Evolutionary conservation across 2,329 filamentous ascomycete species (phyloP), one percentile per base, ranked within the genome.

Genomic region (Penicillium capsulatum): DNA sequence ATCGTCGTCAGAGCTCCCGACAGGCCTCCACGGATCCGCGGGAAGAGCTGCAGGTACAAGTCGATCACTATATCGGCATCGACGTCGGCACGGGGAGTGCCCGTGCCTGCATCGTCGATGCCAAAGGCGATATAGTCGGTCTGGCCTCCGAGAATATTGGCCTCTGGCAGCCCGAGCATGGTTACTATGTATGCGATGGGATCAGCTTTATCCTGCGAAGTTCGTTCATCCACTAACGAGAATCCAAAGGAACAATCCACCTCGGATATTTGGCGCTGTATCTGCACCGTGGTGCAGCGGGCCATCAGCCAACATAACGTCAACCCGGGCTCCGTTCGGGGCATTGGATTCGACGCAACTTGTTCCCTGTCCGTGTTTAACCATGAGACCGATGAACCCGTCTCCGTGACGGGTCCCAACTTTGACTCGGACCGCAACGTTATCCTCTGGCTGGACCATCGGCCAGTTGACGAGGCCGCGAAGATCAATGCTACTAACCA

Each of bases 331-430:
- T 81, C 79, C 24, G 84, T 98, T 56, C 84, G 84, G 54, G 92
- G 92, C 42, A 88, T 98, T 58, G 92, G 92, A 37, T 97, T 98
- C 66, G 92, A 98, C 65, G 92, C 92, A 15, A 98, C 92, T n/a
- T 98, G 92, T 74, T 98, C 92, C 13, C 79, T 98, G 17, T 80
- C 90, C 20, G 90, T 97, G 53, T 95, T 98, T 69, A 77, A 83
- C 39, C 74, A 86, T 59, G 88, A 95, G 55, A 94, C 87, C 3
- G 85, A 95, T 64, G 86, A 94, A 67, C 92, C 92, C 2, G 75
- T 96, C 33, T 77, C 84, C n/a, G 87, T 98, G 15, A 95, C 90
- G 2, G 87, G 86, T 0, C 90, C 89, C 2, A 80, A 86, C 54
- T 97, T 95, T 57, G 78, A 85, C 54, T 84, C 90, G 54, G 88